These are phyloP conservation scores for Fusarium burgessii DNA, from an alignment of 2,329 filamentous ascomycete species.

Conservation along the genomic window DNA sequence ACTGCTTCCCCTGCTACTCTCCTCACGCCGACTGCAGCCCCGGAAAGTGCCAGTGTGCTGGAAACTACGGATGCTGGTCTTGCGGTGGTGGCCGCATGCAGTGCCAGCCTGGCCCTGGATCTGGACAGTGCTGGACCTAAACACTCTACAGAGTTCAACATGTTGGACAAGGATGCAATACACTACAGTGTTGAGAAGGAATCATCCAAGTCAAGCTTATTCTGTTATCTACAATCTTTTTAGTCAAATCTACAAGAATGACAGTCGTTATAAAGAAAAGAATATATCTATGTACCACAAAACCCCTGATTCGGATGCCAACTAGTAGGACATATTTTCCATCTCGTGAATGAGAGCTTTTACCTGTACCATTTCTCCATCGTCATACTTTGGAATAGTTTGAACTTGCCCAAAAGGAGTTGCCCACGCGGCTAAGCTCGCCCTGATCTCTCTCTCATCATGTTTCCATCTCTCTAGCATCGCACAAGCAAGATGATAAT, in stretches of 20 bases:
- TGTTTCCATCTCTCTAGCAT: not conserved
- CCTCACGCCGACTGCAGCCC: conserved; percentile 6
- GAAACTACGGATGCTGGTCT: conserved; percentile 17
- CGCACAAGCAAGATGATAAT: not conserved
- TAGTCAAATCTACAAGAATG: too few species aligned
- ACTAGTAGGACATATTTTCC: not conserved
- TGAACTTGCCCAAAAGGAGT: not conserved
- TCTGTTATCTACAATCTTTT: too few species aligned
- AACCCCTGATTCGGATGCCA: too few species aligned
- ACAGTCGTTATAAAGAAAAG: too few species aligned
- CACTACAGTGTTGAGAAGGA: too few species aligned
- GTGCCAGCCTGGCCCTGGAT: conserved; percentile 13
- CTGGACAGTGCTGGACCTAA: conserved; percentile 15
- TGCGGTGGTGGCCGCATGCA: conserved; percentile 15
- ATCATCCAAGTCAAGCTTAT: too few species aligned
- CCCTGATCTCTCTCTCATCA: not conserved
- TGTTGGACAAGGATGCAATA: too few species aligned
- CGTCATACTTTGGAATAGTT: not conserved
- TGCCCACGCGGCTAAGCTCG: not conserved
- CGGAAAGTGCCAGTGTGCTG: conserved; percentile 16
- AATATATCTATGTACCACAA: too few species aligned
- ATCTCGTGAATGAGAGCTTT: not conserved
- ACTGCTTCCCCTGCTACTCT: conserved; percentile 23
- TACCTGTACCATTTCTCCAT: not conserved
- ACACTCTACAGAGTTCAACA: too few species aligned